Percentiles rank a stretch among this genome's conserved stretches.
Conservation (phyloP, 140 eudicot genomes). For the Bidens hawaiensis region DNA sequence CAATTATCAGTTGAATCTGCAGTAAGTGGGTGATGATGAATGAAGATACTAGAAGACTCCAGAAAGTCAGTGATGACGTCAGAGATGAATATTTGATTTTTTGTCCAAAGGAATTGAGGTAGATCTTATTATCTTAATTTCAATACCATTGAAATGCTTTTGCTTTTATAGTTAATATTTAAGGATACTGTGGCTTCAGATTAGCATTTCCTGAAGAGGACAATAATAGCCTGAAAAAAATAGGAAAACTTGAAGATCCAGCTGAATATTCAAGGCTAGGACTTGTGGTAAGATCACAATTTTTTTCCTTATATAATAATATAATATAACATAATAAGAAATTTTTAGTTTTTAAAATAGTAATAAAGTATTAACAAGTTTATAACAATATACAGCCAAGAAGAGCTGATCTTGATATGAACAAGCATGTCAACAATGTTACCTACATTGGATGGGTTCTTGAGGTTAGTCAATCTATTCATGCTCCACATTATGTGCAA, state of each 20-base stretch:
- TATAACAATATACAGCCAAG: slow-evolving; percentile 86
- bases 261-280: slow-evolving; percentile 61
- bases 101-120: slow-evolving; percentile 79
- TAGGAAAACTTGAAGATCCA: slow-evolving; percentile 78
- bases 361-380: slow-evolving; percentile 1
- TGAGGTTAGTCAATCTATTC: slow-evolving; percentile 51
- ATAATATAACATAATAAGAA: too few relatives aligned
- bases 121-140: neutral
- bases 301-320: neutral
- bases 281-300: slow-evolving; percentile 56
- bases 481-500: neutral
- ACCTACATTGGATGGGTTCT: too few relatives aligned
- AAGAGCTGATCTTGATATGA: slow-evolving; percentile 92
- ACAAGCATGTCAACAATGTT: slow-evolving; percentile 65
- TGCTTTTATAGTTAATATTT: neutral
- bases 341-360: neutral
- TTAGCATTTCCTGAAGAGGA: too few relatives aligned
- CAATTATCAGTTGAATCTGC: slow-evolving; percentile 19
- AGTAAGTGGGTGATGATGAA: slow-evolving; percentile 99
- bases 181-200: too few relatives aligned
- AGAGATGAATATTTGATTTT: slow-evolving; percentile 57
- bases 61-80: slow-evolving; percentile 69
- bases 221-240: slow-evolving; percentile 68
- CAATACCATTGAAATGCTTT: neutral
- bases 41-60: slow-evolving; percentile 76